phyloP scores from a whole-genome alignment of 768 basidiomycete genomes.

The Mycena capillaripes region DNA sequence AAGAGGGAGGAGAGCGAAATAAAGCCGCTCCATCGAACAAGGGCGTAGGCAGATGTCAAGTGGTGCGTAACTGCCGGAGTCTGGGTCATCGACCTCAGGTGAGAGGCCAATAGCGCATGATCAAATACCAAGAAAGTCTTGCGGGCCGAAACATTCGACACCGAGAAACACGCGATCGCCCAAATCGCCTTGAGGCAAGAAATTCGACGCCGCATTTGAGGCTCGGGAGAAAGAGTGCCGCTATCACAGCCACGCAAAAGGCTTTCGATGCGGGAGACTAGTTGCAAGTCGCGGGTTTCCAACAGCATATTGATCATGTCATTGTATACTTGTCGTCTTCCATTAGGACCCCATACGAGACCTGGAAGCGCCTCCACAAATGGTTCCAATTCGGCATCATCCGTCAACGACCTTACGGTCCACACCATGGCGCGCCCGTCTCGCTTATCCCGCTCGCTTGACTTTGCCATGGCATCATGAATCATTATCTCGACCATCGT shows the following conservation, averaged over 20 bases:
- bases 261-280: neutral
- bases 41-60: neutral
- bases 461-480: neutral
- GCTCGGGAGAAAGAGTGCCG: neutral
- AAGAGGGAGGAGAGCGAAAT: neutral
- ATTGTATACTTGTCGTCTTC: neutral
- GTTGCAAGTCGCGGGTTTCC: neutral
- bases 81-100: no score
- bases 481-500: constrained; percentile 12
- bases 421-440: constrained; percentile 2
- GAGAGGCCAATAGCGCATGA: no score
- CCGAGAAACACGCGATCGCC: neutral
- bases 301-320: neutral
- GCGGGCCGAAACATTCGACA: neutral
- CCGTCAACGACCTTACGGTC: neutral
- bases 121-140: neutral
- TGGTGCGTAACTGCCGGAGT: neutral
- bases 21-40: neutral
- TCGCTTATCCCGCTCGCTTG: neutral
- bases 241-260: neutral
- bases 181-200: neutral
- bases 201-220: neutral
- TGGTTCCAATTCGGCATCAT: neutral
- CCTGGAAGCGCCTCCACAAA: neutral
- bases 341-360: neutral